Evolutionary conservation across 1,284 basidiomycete genomes (phyloP).

Genomic region (Trichosporon asahii): DNA sequence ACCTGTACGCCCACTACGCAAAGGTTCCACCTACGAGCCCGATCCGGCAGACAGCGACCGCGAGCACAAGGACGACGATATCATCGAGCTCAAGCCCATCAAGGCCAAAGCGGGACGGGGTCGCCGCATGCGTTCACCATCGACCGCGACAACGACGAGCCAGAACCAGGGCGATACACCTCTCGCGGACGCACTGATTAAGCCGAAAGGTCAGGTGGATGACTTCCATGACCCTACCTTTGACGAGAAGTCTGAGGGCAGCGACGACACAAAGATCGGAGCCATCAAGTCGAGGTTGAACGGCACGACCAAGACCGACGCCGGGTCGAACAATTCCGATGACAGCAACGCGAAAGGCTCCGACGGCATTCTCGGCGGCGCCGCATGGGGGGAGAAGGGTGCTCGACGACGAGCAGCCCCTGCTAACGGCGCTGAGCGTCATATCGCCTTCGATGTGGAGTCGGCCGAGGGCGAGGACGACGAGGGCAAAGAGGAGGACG

Average conservation of each 20-base stretch:
- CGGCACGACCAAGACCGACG: not conserved
- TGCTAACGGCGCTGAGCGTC: not conserved
- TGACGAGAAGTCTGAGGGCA: not conserved
- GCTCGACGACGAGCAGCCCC: not conserved
- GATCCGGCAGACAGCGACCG: not conserved
- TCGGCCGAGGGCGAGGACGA: not conserved
- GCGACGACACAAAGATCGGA: not conserved
- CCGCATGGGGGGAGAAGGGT: not conserved
- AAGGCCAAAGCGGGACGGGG: not conserved
- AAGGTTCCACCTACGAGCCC: not conserved
- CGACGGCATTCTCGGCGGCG: not conserved
- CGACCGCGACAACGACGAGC: not conserved
- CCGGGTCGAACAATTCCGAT: not conserved
- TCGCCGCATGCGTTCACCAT: not conserved
- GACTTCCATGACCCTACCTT: not conserved
- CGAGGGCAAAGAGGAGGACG: not conserved
- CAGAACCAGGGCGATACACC: not conserved
- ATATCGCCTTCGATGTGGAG: not conserved
- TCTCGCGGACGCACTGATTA: not conserved
- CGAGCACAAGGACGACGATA: not conserved
- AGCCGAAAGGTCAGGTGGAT: not conserved
- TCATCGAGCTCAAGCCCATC: conserved; percentile 3
- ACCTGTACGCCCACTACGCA: not conserved
- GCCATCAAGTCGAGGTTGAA: not conserved
- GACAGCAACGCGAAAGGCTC: not conserved